These are phyloP conservation scores for Wickerhamomyces silvicola DNA, from an alignment of 805 yeast species.

Conservation along the genomic window DNA sequence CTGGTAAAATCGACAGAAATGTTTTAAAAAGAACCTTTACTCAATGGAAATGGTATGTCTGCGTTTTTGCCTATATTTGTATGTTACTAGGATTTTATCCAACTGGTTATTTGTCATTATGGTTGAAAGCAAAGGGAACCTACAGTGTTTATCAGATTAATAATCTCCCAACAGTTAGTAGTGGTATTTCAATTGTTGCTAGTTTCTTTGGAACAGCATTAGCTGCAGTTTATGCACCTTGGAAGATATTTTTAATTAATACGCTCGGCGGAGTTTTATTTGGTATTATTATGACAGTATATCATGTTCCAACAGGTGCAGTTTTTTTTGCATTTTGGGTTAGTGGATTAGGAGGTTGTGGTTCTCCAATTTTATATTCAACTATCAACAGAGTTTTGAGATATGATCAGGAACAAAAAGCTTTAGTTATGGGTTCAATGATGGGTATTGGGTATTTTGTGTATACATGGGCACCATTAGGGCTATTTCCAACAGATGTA, in stretches of 20 bases:
- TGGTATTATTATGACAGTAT: slow-evolving; percentile 1
- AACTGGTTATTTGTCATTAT: slow-evolving; percentile 41
- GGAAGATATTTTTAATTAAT: too few species aligned
- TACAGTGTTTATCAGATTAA: slow-evolving; percentile 15
- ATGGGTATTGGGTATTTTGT: slow-evolving; percentile 2
- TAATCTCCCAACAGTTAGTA: too few species aligned
- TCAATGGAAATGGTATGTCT: slow-evolving; percentile 53
- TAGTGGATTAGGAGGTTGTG: neutral
- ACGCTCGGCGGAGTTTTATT: too few species aligned
- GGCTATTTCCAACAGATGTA: slow-evolving; percentile 3
- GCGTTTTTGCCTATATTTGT: slow-evolving; percentile 42
- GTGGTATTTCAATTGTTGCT: neutral
- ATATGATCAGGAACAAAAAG: slow-evolving; percentile 2
- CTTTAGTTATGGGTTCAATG: slow-evolving; percentile 2
- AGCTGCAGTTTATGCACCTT: too few species aligned
- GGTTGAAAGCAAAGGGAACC: slow-evolving; percentile 38
- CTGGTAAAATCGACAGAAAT: neutral
- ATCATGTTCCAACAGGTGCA: slow-evolving; percentile 1
- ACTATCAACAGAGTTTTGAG: slow-evolving; percentile 1
- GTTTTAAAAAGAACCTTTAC: neutral
- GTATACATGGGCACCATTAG: slow-evolving; percentile 3
- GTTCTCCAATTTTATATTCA: slow-evolving; percentile 2
- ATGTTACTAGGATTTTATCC: slow-evolving; percentile 52
- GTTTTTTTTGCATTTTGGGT: slow-evolving; percentile 1
- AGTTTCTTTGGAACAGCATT: neutral